phyloP scores from a whole-genome alignment of 306 rosid species.

The Glycine tomentella region DNA sequence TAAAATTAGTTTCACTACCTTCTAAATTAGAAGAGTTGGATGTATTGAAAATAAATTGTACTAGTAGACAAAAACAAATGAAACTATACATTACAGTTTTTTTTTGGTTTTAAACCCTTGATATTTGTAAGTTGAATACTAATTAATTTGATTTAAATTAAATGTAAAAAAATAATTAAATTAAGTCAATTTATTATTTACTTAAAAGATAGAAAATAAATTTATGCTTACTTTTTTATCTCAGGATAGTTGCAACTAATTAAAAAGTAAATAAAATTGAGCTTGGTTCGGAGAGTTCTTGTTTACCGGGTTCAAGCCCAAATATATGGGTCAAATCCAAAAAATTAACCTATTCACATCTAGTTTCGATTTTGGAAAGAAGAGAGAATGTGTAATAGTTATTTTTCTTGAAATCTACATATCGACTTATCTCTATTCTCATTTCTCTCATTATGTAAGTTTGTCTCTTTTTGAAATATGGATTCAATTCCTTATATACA shows the following conservation, averaged over 20 bases:
- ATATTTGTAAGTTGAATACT: not conserved
- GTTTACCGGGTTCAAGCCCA: not conserved
- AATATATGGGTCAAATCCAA: not conserved
- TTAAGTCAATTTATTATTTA: not conserved
- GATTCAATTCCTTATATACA: too few species aligned
- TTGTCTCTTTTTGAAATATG: not conserved
- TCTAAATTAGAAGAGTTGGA: too few species aligned
- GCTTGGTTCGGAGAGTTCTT: not conserved
- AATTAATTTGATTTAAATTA: not conserved
- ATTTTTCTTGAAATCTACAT: constrained; percentile 42
- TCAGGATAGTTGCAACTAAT: not conserved
- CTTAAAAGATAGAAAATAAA: not conserved
- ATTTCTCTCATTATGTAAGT: constrained; percentile 35
- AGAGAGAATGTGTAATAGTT: not conserved
- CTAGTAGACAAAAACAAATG: too few species aligned
- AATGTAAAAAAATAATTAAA: not conserved
- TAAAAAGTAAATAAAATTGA: not conserved
- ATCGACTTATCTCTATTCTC: constrained; percentile 8
- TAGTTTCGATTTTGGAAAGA: constrained; percentile 7
- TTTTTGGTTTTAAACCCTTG: too few species aligned
- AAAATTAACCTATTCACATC: not conserved
- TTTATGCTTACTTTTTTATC: not conserved
- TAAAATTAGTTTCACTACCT: too few species aligned
- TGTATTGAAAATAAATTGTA: too few species aligned
- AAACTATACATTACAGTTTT: too few species aligned